These are phyloP conservation scores for Pestalotiopsis sp. DNA, from an alignment of 2,329 filamentous ascomycete species.

Conservation along the genomic window DNA sequence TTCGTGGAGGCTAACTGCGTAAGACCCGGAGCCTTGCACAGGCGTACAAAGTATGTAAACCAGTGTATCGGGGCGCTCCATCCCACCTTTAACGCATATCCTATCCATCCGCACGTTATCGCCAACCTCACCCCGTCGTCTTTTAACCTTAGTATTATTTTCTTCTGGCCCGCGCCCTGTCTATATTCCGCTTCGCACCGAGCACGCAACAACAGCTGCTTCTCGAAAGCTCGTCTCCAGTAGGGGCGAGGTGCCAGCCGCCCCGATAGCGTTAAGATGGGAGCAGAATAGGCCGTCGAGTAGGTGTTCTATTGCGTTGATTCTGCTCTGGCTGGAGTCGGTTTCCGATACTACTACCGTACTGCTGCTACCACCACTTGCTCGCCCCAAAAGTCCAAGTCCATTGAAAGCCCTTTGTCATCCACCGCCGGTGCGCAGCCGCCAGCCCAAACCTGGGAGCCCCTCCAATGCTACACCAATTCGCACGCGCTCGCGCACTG, in stretches of 20 bases:
- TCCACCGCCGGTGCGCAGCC: neutral
- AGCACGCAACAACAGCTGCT: neutral
- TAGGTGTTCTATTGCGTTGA: constrained; percentile 16
- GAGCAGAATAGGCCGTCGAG: constrained; percentile 30
- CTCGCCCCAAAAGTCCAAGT: neutral
- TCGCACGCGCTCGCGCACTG: neutral
- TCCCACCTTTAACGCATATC: constrained; percentile 8
- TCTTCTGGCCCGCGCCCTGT: constrained; percentile 5
- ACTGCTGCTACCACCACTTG: neutral
- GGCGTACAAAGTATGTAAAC: neutral
- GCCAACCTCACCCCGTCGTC: constrained; percentile 15
- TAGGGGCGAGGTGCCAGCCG: constrained; percentile 29
- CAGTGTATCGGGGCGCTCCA: neutral
- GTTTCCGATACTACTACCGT: neutral
- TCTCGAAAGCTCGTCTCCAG: constrained; percentile 4
- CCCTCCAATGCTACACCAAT: neutral
- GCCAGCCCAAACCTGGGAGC: neutral
- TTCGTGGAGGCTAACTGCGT: constrained; percentile 4
- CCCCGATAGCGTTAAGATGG: constrained; percentile 29
- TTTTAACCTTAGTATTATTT: neutral
- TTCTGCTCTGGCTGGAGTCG: neutral
- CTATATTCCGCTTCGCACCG: neutral
- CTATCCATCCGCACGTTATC: constrained; percentile 12
- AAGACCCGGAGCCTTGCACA: neutral
- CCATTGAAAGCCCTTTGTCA: neutral